phyloP scores from a whole-genome alignment of 1,284 basidiomycete species.

The Leccinum colubrinum region DNA sequence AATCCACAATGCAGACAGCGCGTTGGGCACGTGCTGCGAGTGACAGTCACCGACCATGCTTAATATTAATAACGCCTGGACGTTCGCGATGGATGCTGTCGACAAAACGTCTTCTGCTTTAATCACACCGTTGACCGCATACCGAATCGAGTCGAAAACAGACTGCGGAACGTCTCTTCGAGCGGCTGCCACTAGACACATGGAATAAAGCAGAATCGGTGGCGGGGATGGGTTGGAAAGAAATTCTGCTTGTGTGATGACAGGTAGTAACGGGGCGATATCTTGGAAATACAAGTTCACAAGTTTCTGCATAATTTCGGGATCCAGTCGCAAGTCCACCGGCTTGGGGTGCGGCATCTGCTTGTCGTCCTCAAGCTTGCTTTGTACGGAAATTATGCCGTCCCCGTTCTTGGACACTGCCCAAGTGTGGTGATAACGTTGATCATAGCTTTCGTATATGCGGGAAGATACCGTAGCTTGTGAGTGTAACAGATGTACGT shows the following conservation, averaged over 20 bases:
- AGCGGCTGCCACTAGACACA: constrained; percentile 89
- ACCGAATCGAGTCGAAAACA: constrained; percentile 83
- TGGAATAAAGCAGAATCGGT: constrained; percentile 85
- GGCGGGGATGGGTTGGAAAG: constrained; percentile 70
- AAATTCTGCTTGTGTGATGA: constrained; percentile 88
- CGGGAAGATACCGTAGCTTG: constrained; percentile 80
- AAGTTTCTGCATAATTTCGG: constrained; percentile 78
- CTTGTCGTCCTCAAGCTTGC: constrained; percentile 54
- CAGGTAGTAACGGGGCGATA: constrained; percentile 81
- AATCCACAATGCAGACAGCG: constrained; percentile 76
- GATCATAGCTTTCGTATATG: constrained; percentile 85
- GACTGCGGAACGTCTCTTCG: constrained; percentile 80
- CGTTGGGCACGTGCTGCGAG: constrained; percentile 75
- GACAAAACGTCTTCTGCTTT: constrained; percentile 89
- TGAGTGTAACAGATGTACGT: constrained; percentile 87
- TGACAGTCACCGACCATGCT: constrained; percentile 80
- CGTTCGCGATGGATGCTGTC: constrained; percentile 82
- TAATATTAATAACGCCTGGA: constrained; percentile 86
- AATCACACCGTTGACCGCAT: constrained; percentile 83
- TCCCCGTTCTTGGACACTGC: constrained; percentile 81
- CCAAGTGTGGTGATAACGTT: constrained; percentile 81
- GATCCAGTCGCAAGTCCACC: constrained; percentile 67
- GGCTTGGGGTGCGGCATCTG: constrained; percentile 56
- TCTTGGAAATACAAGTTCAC: constrained; percentile 91
- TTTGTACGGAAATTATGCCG: constrained; percentile 85